Conservation (phyloP, 148 eudicot species). For the Rheum nobile region DNA sequence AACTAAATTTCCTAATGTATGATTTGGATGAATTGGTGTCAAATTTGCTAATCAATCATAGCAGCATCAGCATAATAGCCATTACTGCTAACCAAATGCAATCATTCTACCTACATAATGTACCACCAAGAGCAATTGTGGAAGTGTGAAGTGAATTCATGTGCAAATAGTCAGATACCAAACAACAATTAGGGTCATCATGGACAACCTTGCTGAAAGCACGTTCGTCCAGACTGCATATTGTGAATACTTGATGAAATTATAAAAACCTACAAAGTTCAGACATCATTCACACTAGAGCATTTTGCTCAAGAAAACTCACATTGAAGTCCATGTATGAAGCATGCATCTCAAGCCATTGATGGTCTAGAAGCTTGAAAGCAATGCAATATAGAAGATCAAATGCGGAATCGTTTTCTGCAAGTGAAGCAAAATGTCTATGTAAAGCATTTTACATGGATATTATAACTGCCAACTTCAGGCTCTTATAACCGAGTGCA, state of each 20-base stretch:
- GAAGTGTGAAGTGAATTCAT: background rate
- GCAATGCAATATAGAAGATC: slow-evolving; percentile 92
- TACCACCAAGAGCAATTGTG: background rate
- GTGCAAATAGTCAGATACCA: background rate
- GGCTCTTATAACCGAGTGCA: background rate
- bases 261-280: background rate
- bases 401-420: slow-evolving; percentile 87
- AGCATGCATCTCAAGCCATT: slow-evolving; percentile 95
- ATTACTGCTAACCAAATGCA: background rate
- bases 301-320: slow-evolving; percentile 17
- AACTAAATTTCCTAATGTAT: no score
- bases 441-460: background rate
- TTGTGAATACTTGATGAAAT: background rate
- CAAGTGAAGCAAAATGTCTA: slow-evolving; percentile 8
- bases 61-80: background rate
- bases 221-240: no score
- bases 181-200: no score
- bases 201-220: no score
- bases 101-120: background rate
- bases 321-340: slow-evolving; percentile 99
- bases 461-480: background rate
- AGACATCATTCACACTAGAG: background rate
- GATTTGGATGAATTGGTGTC: background rate
- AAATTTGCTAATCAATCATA: background rate
- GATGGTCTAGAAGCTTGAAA: slow-evolving; percentile 84